Conservation (phyloP, 257 asterid genomes). For the Mentha longifolia region DNA sequence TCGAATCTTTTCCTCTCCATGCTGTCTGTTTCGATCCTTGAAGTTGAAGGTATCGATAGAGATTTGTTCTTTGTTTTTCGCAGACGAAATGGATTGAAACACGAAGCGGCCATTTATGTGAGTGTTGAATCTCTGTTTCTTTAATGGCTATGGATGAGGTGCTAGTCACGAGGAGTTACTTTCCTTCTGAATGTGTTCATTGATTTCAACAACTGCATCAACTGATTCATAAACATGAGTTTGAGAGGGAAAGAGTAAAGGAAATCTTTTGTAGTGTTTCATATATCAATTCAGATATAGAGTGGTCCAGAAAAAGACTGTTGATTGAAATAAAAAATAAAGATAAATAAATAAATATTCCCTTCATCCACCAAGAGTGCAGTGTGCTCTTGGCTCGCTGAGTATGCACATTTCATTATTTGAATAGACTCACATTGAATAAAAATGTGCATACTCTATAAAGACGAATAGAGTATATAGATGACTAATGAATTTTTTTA, state of each 20-base stretch:
- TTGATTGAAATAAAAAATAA: background rate
- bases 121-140: background rate
- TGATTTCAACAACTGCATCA: slow-evolving; percentile 87
- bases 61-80: slow-evolving; percentile 48
- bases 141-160: no score
- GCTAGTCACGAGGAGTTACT: slow-evolving; percentile 34
- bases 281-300: slow-evolving; percentile 35
- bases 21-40: slow-evolving; percentile 49
- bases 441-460: no score
- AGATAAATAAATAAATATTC: no score
- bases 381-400: no score
- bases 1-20: slow-evolving; percentile 92
- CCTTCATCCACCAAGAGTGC: no score
- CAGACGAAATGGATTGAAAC: slow-evolving; percentile 77
- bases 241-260: background rate
- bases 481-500: no score
- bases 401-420: no score
- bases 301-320: background rate
- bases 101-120: slow-evolving; percentile 54
- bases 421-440: no score
- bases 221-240: slow-evolving; percentile 74
- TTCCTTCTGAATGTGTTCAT: slow-evolving; percentile 79
- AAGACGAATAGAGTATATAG: no score
- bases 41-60: slow-evolving; percentile 50
- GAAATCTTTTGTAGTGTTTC: no score